A percentile compares a stretch with the other conserved stretches of the same genome.
Conservation (phyloP, 2,329 filamentous ascomycete species). For the Talaromyces albobiverticillius region DNA sequence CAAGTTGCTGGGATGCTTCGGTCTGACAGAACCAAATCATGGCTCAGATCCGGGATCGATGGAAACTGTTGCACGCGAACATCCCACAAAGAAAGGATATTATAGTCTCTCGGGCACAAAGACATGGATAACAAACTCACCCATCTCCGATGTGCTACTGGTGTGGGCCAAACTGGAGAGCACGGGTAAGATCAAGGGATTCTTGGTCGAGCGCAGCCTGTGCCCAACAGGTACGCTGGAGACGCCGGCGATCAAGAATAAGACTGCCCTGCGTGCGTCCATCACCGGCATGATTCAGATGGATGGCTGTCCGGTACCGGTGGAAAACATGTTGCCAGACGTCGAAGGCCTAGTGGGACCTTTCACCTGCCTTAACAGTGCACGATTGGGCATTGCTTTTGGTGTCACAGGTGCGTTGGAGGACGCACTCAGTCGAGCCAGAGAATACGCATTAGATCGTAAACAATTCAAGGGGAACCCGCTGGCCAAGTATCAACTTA, state of each 20-base stretch:
- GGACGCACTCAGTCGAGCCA: conserved; percentile 77
- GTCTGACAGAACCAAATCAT: conserved; percentile 88
- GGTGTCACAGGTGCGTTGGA: conserved; percentile 92
- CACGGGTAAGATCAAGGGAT: conserved; percentile 91
- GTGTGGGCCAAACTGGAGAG: conserved; percentile 92
- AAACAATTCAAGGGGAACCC: conserved; percentile 97
- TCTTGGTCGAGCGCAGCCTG: conserved; percentile 79
- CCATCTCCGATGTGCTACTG: conserved; percentile 78
- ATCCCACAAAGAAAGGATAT: conserved; percentile 80
- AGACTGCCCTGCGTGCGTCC: conserved; percentile 88
- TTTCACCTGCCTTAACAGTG: conserved; percentile 92
- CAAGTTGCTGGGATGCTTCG: conserved; percentile 79
- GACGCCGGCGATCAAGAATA: conserved; percentile 90
- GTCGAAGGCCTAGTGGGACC: conserved; percentile 84
- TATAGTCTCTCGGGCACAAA: conserved; percentile 77
- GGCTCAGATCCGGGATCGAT: conserved; percentile 88
- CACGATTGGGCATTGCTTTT: conserved; percentile 88
- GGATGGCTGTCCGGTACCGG: conserved; percentile 82
- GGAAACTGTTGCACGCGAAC: conserved; percentile 81
- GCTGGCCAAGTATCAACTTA: conserved; percentile 89
- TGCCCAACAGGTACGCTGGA: conserved; percentile 86
- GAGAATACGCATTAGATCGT: conserved; percentile 85
- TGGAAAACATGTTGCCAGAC: conserved; percentile 89
- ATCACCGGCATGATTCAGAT: conserved; percentile 98
- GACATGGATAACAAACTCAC: conserved; percentile 95